Evolutionary conservation across 306 rosid species (phyloP), one percentile per base, ranked within the genome.

Genomic region (Alnus glutinosa): DNA sequence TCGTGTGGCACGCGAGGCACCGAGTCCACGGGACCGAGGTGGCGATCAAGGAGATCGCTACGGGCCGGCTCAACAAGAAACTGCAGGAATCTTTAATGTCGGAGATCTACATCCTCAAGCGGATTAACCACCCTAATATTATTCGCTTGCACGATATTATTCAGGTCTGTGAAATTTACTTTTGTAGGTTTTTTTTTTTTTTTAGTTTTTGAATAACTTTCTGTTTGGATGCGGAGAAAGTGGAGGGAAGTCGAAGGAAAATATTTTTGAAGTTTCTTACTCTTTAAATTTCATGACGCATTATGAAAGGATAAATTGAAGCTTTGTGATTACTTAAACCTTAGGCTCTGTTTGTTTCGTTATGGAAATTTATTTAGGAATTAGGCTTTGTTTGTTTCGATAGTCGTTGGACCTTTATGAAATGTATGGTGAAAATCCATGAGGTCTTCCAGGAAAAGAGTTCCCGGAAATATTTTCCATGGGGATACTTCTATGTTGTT

Each of bases 1-100:
- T 89, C 78, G 99, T 96, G 58, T 96, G 98, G 99, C 92, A 88
- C 70, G 99, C 89, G 61, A 83, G 97, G 79, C 98, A 96, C 87
- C 83, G 89, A 36, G 91, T 93, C 49, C 96, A 91, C 55, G 98
- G 98, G 37, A 91, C 98, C 11, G 99, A 96, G 84, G 99, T 96
- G 69, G 99, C 99, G 66, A 96, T 93, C 52, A 96, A 96, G 86
- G 99, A 96, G 86, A 96, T 96, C 80, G 90, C 89, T 46, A 96
- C 86, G 79, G 78, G 78, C 9, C 85, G 93, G 69, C 97, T 96
- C 71, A 93, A 89, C 78, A 89, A 91, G 85, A 96, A 96, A 88
- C 78, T 96, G 89, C 97, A 87, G 77, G 99, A 96, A 47, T 91
- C 97, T 62, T 88, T 96, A 30, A 88, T 96, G 97, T 91, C 97